A percentile compares a stretch with the other conserved stretches of the same genome.
These are phyloP conservation scores for Xeromyces bisporus DNA, from an alignment of 495 filamentous ascomycete genomes.

Conservation along the genomic window DNA sequence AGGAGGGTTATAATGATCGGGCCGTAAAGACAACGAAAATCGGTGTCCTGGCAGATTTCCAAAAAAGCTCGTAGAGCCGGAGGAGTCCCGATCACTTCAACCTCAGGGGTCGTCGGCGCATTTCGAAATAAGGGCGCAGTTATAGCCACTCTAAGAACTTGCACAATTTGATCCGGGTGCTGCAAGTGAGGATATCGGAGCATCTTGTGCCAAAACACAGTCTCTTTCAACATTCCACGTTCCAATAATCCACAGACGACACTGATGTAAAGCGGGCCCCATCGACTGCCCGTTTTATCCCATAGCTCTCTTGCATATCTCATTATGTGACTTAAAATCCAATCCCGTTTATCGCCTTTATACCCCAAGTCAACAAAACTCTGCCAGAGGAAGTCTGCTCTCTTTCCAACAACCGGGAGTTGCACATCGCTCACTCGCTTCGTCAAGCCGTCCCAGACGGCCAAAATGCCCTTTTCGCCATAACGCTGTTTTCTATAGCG, in stretches of 20 bases:
- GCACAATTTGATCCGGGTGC: slow-evolving; percentile 17
- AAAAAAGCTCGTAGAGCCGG: slow-evolving; percentile 26
- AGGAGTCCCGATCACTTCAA: slow-evolving; percentile 3
- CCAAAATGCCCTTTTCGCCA: slow-evolving; percentile 37
- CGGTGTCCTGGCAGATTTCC: slow-evolving; percentile 24
- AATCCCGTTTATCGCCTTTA: slow-evolving; percentile 26
- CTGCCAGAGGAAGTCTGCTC: slow-evolving; percentile 40
- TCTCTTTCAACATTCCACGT: slow-evolving; percentile 14
- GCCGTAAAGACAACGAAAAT: slow-evolving; percentile 40
- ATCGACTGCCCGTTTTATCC: slow-evolving; percentile 22
- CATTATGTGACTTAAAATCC: slow-evolving; percentile 32
- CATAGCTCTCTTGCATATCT: slow-evolving; percentile 39
- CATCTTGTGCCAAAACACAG: slow-evolving; percentile 31
- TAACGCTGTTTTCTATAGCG: slow-evolving; percentile 42
- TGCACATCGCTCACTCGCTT: slow-evolving; percentile 20
- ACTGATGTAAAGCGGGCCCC: slow-evolving; percentile 30
- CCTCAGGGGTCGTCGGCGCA: slow-evolving; percentile 1
- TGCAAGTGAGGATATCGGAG: slow-evolving; percentile 19
- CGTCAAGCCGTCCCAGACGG: slow-evolving; percentile 47
- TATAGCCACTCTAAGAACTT: slow-evolving; percentile 17
- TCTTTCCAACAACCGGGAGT: slow-evolving; percentile 29
- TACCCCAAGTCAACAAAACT: slow-evolving; percentile 35
- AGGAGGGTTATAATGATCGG: slow-evolving; percentile 40
- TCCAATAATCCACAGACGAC: slow-evolving; percentile 32
- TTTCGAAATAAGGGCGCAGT: slow-evolving; percentile 4